Base-by-base conservation (phyloP, 768 basidiomycete genomes). In the Boletellus sp. region DNA sequence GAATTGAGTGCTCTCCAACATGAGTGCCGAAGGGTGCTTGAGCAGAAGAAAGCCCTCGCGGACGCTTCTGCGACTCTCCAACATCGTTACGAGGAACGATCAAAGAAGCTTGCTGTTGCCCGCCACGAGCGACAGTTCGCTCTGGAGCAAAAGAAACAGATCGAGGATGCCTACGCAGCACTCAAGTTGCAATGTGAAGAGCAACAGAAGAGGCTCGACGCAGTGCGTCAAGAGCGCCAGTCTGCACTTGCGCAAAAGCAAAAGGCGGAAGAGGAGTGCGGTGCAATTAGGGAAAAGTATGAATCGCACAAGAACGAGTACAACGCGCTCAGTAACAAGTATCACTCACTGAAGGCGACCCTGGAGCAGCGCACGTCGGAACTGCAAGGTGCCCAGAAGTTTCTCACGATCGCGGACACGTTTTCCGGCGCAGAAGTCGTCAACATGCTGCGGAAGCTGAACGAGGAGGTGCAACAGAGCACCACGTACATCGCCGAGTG, bases 391-490 rank as follows among this genome's bases (percentile, higher is more conserved):
- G 69, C 67, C 6, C 76, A 76, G 54, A 65, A 52, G 42, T 80
- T 75, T 64, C 59, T 75, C 40, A 63, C 68, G 15, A 73, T 67
- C 31, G 68, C 66, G 7, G 76, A 79, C 51, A 34, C 58, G 1
- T 62, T 70, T 36, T 74, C 79, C 0, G 70, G 70, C 11, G 70
- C 71, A 9, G 79, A 83, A 28, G 70, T 80, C 6, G 60, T 72
- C 26, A 55, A 59, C 6, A 67, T 72, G 51, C 59, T 81, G 4
- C 68, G 71, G 37, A 65, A 63, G 16, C 59, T 81, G 35, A 76
- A 80, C 51, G 60, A 71, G 15, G 72, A 73, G 50, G 74, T 79
- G 17, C 72, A 68, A 39, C 76, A 80, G 51, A 68, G 64, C 12
- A 71, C 75, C 9, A 71, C 74, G 0, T 66, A 63, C 33, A 69